Conservation (phyloP, 345 rosid species). For the Reutealis trisperma region DNA sequence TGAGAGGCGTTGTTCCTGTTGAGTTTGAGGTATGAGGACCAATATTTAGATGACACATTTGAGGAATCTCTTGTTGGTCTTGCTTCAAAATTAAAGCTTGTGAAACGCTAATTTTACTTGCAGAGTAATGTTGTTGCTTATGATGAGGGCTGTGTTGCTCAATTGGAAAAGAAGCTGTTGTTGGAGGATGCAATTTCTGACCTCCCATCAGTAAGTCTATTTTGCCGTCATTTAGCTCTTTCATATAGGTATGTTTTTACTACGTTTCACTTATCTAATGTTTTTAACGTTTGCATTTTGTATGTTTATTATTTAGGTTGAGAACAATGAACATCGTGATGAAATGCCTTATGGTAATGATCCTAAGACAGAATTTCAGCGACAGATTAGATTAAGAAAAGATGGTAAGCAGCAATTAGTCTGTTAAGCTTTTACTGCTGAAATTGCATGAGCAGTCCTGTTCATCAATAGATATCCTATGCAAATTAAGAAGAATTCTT, state of each 20-base stretch:
- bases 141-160: conserved; percentile 37
- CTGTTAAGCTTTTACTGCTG: background rate
- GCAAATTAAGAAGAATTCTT: background rate
- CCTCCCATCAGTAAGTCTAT: conserved; percentile 51
- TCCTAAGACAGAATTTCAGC: conserved; percentile 53
- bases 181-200: conserved; percentile 60
- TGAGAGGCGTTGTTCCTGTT: conserved; percentile 53
- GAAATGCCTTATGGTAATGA: conserved; percentile 45
- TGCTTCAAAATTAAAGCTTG: background rate
- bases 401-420: conserved; percentile 30
- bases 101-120: conserved; percentile 3
- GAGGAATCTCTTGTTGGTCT: background rate
- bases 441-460: background rate
- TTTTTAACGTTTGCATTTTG: background rate
- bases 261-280: background rate
- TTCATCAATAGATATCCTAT: background rate
- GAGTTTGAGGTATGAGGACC: conserved; percentile 58
- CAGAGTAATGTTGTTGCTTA: conserved; percentile 49
- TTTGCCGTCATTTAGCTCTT: background rate
- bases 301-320: conserved; percentile 34
- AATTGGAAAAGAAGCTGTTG: conserved; percentile 41
- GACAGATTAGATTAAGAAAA: conserved; percentile 37
- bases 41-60: background rate
- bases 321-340: conserved; percentile 41
- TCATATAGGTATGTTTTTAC: background rate